Evolutionary conservation across 1,284 basidiomycete genomes (phyloP), one percentile per base, ranked within the genome.

Genomic region (Cryptococcus sp.): DNA sequence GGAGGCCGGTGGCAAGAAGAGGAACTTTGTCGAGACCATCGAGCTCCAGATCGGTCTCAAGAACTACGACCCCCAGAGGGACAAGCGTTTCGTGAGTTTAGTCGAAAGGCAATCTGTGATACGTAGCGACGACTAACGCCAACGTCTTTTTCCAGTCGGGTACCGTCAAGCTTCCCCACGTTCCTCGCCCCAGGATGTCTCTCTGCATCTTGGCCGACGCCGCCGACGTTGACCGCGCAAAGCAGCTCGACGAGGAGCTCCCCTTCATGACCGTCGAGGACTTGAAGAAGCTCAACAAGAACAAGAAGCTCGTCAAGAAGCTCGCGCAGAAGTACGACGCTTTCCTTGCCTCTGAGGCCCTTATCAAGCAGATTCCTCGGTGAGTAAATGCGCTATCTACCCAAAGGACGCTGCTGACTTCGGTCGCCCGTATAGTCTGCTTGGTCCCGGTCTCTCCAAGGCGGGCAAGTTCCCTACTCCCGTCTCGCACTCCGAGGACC

Each of bases 221-320:
- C 51, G 89, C 90, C 78, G 96, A 99, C 82, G 96, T 99, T 80
- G 95, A 99, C 83, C 91, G 74, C 64, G 75, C 75, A 20, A 77
- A 77, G 73, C 75, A 77, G 71, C 75, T 77, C 64, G 75, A 77
- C 61, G 75, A 77, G 67, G 73, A 77, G 69, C 71, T 77, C 52
- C 72, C 73, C 58, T 77, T 94, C 84, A 98, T 97, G 94, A 95
- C 93, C 69, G 96, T 98, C 73, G 95, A 99, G 76, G 95, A 99
- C 82, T 85, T 99, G 83, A 99, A 99, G 84, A 99, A 99, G 91
- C 65, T 75, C 65, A 71, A 71, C 72, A 73, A 73, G 85, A 99
- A 99, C 88, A 99, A 99, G 86, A 99, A 99, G 85, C 91, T 99
- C 67, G 95, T 99, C 78, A 99, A 99, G 87, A 99, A 95, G 85